Conservation (phyloP, 768 basidiomycete genomes). For the Boletellus sp. region DNA sequence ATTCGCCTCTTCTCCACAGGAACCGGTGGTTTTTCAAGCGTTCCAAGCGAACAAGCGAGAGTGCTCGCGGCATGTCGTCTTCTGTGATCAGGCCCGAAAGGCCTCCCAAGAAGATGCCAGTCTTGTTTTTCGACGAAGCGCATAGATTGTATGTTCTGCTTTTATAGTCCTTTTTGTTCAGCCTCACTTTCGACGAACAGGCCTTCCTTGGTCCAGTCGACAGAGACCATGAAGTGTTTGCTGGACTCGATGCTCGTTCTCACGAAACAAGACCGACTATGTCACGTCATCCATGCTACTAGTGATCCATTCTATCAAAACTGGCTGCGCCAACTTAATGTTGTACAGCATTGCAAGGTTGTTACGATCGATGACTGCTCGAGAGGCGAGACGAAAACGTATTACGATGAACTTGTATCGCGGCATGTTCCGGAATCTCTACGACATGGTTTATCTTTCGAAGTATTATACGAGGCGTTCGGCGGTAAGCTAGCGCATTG, state of each 20-base stretch:
- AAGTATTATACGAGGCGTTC: conserved; percentile 71
- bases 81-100: conserved; percentile 32
- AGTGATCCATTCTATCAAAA: conserved; percentile 85
- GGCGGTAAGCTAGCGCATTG: conserved; percentile 84
- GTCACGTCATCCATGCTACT: conserved; percentile 78
- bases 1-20: conserved; percentile 27
- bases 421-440: conserved; percentile 69
- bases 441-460: conserved; percentile 57
- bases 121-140: conserved; percentile 82
- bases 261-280: conserved; percentile 83
- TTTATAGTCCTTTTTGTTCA: not conserved
- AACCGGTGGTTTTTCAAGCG: conserved; percentile 29
- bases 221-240: conserved; percentile 78
- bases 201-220: conserved; percentile 70
- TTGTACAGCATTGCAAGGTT: conserved; percentile 84
- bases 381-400: conserved; percentile 64
- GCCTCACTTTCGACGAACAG: conserved; percentile 34
- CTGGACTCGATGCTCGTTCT: conserved; percentile 84
- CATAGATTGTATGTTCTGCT: conserved; percentile 62
- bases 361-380: conserved; percentile 79
- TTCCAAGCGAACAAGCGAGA: conserved; percentile 22
- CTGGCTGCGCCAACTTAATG: conserved; percentile 74
- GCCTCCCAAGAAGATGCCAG: conserved; percentile 65
- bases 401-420: conserved; percentile 60
- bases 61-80: conserved; percentile 33